Evolutionary conservation across 176 grass and related monocot species (phyloP).

Genomic region (sorghum (Sorghum bicolor)): Sorghum_bicolor_NCBIv3 NC_012875.2:397001-397500

Average conservation of each 20-base stretch:
- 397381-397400: not conserved
- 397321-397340: not conserved
- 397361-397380: not conserved
- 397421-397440: not conserved
- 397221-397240: not conserved
- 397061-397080: not conserved
- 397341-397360: not conserved
- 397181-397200: not conserved
- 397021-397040: not conserved
- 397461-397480: no score
- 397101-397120: not conserved
- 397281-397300: not conserved
- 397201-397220: not conserved
- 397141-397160: not conserved
- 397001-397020: not conserved
- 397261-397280: not conserved
- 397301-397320: not conserved
- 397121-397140: not conserved
- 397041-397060: not conserved
- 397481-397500: not conserved
- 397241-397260: not conserved
- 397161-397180: not conserved
- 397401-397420: not conserved
- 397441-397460: no score
- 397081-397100: not conserved